phyloP scores from a whole-genome alignment of 495 filamentous ascomycete species.

The Xylaria flabelliformis region DNA sequence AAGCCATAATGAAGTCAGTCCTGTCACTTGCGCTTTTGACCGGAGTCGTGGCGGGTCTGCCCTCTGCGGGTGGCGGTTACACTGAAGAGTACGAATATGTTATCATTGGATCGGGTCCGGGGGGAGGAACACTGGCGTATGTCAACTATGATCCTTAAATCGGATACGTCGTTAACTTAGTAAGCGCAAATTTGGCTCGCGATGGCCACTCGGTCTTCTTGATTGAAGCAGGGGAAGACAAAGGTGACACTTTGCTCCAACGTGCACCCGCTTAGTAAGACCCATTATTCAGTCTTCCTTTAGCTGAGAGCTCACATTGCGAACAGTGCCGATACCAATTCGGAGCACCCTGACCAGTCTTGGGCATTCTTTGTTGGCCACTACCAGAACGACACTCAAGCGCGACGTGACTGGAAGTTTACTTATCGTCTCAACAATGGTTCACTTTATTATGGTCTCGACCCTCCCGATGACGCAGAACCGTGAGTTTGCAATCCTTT shows the following conservation, averaged over 20 bases:
- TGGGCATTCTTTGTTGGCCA: conserved; percentile 56
- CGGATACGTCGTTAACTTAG: neutral
- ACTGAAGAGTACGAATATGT: conserved; percentile 58
- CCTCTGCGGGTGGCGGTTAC: neutral
- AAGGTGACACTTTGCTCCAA: neutral
- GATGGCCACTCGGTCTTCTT: conserved; percentile 58
- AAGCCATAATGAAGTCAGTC: neutral
- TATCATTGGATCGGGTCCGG: conserved; percentile 64
- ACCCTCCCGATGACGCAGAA: conserved; percentile 40
- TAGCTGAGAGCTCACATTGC: neutral
- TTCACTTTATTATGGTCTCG: conserved; percentile 45
- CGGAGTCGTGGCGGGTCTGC: neutral
- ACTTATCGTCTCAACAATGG: conserved; percentile 42
- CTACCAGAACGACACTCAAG: conserved; percentile 43
- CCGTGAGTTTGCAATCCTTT: conserved; percentile 8
- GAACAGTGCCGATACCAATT: conserved; percentile 25
- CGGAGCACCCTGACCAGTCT: conserved; percentile 40
- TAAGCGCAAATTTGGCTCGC: conserved; percentile 47
- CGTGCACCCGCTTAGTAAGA: neutral
- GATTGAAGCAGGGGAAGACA: conserved; percentile 60
- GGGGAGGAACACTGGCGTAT: conserved; percentile 63
- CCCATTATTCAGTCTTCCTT: neutral
- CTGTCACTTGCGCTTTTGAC: neutral
- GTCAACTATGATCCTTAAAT: neutral
- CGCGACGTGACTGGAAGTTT: conserved; percentile 43